These are phyloP conservation scores for Dryas integrifolia DNA, from an alignment of 331 rosid genomes.

Conservation along the genomic window DNA sequence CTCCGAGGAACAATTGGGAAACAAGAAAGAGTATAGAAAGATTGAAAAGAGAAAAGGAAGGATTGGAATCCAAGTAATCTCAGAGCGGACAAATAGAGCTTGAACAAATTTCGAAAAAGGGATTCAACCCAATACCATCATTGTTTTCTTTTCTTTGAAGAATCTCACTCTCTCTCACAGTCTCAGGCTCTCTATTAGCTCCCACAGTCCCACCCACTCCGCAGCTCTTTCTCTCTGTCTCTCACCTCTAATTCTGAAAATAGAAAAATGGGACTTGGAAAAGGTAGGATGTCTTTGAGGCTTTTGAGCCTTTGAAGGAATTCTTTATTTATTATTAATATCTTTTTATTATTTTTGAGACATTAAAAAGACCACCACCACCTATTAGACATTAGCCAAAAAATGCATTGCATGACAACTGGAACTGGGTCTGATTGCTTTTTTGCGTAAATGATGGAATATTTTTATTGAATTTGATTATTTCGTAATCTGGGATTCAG, in stretches of 20 bases:
- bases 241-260: constrained; percentile 6
- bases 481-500: constrained; percentile 18
- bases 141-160: constrained; percentile 22
- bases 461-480: constrained; percentile 20
- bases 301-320: neutral
- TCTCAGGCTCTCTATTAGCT: neutral
- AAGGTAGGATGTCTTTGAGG: constrained; percentile 8
- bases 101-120: constrained; percentile 63
- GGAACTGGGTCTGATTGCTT: constrained; percentile 23
- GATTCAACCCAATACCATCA: constrained; percentile 26
- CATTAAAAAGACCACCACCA: constrained; percentile 27
- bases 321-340: neutral
- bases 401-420: constrained; percentile 36
- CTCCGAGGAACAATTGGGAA: constrained; percentile 18
- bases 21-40: constrained; percentile 23
- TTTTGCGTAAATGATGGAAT: constrained; percentile 31
- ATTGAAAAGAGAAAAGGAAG: constrained; percentile 15
- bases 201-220: neutral
- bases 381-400: constrained; percentile 21
- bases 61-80: constrained; percentile 54
- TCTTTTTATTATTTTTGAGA: constrained; percentile 17
- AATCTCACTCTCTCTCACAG: constrained; percentile 29
- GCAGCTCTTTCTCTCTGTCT: constrained; percentile 2
- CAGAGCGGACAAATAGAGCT: constrained; percentile 69
- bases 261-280: constrained; percentile 5